Conservation (phyloP, 1,139 yeast species). For the Arxiozyma telluris region DNA sequence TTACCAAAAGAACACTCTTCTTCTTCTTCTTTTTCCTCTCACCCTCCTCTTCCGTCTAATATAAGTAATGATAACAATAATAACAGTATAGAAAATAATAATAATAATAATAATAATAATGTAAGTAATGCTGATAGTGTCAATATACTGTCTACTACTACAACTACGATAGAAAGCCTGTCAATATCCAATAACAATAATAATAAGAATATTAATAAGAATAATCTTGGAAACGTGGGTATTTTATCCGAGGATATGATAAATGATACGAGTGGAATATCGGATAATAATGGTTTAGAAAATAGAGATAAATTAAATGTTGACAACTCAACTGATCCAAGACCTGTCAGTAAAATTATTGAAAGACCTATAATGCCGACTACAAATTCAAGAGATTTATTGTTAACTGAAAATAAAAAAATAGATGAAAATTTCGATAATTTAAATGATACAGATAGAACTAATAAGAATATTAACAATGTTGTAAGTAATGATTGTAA, state of each 20-base stretch:
- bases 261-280: not conserved
- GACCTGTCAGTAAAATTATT: constrained; percentile 2
- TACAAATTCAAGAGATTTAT: constrained; percentile 3
- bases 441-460: not conserved
- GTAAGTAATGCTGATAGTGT: not conserved
- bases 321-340: not conserved
- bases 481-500: too few species aligned
- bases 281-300: not conserved
- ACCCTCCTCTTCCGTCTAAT: not conserved
- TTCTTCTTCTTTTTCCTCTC: too few species aligned
- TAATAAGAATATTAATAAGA: too few species aligned
- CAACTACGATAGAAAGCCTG: not conserved
- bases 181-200: not conserved
- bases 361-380: constrained; percentile 3
- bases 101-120: too few species aligned
- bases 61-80: too few species aligned
- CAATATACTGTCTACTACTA: not conserved
- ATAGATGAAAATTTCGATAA: not conserved
- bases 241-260: not conserved
- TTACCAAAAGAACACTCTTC: not conserved
- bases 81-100: too few species aligned
- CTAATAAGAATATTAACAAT: not conserved
- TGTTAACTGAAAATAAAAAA: not conserved
- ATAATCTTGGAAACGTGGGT: not conserved
- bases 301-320: not conserved